Base-by-base conservation (phyloP, 23 red algal genomes). In the Gracilaria domingensis region DNA sequence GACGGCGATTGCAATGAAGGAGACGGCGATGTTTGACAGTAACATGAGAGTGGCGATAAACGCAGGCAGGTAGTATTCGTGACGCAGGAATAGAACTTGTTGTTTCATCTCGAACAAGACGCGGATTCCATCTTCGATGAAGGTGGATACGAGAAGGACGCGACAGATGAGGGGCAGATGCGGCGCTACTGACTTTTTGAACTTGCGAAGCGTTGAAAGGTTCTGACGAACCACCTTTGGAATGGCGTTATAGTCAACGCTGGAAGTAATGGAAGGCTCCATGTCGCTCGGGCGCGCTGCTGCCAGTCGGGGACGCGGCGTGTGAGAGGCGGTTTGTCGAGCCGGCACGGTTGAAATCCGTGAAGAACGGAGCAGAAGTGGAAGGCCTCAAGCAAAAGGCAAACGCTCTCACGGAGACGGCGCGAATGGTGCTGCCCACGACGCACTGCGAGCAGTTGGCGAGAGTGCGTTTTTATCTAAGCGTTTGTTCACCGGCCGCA, bases 81-180 rank as follows among this genome's bases (percentile, higher is more conserved):
- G 64, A 32, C 57, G 54, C 30, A 98, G 85, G 65, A 98, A 98
- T 35, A 92, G 72, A 82, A 97, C 51, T 83, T 95, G 93, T 69
- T 92, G 93, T 25, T 32, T 30, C 87, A 96, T 84, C 67, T 99
- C 94, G 40, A 93, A 85, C 38, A 99, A 75, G 20, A 96, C 91
- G 0, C 97, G 93, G 30, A 96, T 44, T 37, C 91, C 93, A 75
- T 99, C 97, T 80, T 99, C 97, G 25, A 99, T 53, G 82, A 99
- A 99, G 30, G 97, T 99, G 17, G 95, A 93, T 3, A 99, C 79
- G 14, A 99, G 78, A 33, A 99, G 93, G n/a, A 94, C 32, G n/a
- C 97, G 91, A 38, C 91, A 93, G 17, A 96, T 80, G 6, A 77
- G 54, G 14, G 94, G 94, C 32, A 91, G 47, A 73, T 92, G 91